phyloP scores from a whole-genome alignment of 1,284 basidiomycete species.

The Melanopsichium pennsylvanicum region DNA sequence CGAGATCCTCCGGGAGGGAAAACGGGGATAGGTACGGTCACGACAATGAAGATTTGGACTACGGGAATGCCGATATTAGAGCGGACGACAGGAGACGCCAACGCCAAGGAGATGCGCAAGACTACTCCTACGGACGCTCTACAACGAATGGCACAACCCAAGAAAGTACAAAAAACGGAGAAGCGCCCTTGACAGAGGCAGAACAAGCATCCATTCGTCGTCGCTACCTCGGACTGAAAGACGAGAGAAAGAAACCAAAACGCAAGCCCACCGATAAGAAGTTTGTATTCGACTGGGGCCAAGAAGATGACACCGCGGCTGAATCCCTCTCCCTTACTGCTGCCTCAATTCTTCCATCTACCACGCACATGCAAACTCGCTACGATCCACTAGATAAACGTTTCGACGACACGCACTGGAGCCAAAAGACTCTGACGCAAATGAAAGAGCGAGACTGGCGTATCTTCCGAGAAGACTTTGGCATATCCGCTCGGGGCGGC shows the following conservation, averaged over 20 bases:
- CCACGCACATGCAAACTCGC: too few species aligned
- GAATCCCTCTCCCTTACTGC: conserved; percentile 14
- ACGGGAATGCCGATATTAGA: conserved; percentile 21
- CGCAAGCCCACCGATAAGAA: conserved; percentile 89
- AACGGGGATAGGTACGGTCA: not conserved
- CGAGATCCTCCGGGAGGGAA: not conserved
- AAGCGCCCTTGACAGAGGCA: conserved; percentile 36
- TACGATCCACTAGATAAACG: conserved; percentile 24
- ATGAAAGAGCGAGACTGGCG: conserved; percentile 99
- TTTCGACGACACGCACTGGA: conserved; percentile 86
- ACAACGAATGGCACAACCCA: not conserved
- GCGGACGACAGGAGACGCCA: conserved; percentile 7
- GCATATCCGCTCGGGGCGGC: conserved; percentile 86
- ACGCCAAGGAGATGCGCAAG: not conserved
- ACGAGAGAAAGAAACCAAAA: conserved; percentile 79
- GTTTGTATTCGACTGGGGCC: conserved; percentile 95
- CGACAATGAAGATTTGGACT: conserved; percentile 13
- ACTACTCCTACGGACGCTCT: not conserved
- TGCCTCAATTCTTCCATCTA: not conserved
- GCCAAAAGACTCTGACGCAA: conserved; percentile 87
- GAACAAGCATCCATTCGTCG: conserved; percentile 52
- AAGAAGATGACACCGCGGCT: conserved; percentile 59
- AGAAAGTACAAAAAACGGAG: not conserved
- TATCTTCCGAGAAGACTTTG: conserved; percentile 98
- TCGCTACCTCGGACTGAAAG: conserved; percentile 67